Base-by-base conservation (phyloP, 805 yeast genomes). In the Cyberlindnera euphorbiiphila region DNA sequence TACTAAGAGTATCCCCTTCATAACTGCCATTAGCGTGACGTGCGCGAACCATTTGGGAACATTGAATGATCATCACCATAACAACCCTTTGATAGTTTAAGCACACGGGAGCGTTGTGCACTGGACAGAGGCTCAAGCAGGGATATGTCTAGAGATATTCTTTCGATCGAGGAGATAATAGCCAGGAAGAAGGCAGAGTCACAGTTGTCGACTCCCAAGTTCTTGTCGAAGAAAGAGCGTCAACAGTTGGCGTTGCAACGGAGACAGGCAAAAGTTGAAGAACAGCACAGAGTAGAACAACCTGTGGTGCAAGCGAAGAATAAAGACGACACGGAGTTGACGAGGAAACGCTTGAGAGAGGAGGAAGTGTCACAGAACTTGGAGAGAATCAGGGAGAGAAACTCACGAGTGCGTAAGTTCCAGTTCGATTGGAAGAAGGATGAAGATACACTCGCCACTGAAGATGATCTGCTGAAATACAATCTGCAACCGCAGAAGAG, bases 371-470 rank as follows among this genome's bases (percentile, higher is more conserved):
- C 31, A 6, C 14, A 25, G 25, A 33, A 32, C 36, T 11, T 30
- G 25, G 37, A 35, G 10, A 28, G 17, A 2, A 30, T 28, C 23
- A 34, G 9, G 25, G 36, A 34, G 22, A 29, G 28, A 13, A 20
- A 34, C 27, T n/a, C 12, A 18, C 6, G 41, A 23, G 32, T 36
- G n/a, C 42, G 46, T 32, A 71, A 69, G 47, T 85, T 82, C 58
- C 65, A 68, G 9, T 85, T 85, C 57, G 81, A 72, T 10, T 86
- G 95, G 95, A 69, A 71, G 41, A 64, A 60, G 1, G 65, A 66
- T 0, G 93, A 84, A 11, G 95, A 86, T 53, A 84, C 94, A 0
- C 53, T 76, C 1, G 20, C 21, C 9, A n/a, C n/a, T n/a, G 43
- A 46, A 0, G 61, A 60, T 1, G 68, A 64, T 38, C 63, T 43